Evolutionary conservation across 768 basidiomycete genomes (phyloP).

Genomic region (Pilatotrama ljubarskyi): DNA sequence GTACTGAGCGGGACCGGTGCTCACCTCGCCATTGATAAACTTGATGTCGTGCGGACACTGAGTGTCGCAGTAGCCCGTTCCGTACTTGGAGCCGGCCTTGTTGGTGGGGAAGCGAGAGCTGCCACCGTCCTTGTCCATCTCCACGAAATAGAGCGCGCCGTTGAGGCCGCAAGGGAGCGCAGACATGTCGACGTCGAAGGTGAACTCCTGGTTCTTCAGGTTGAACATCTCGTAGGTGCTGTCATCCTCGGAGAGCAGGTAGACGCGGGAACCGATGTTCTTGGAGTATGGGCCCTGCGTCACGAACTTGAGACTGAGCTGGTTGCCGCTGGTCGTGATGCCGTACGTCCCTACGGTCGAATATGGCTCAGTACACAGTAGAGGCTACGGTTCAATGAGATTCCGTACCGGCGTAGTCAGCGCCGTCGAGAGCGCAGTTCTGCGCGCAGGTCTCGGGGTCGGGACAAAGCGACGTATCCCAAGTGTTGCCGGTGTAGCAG

Average conservation of each 20-base stretch:
- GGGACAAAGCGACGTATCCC: conserved; percentile 53
- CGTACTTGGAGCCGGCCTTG: conserved; percentile 61
- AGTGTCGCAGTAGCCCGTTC: conserved; percentile 66
- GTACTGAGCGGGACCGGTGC: conserved; percentile 10
- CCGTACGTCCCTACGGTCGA: conserved; percentile 32
- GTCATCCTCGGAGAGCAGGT: conserved; percentile 47
- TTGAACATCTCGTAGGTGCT: conserved; percentile 49
- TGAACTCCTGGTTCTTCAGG: conserved; percentile 55
- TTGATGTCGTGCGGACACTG: conserved; percentile 60
- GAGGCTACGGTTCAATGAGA: background rate
- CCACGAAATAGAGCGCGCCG: conserved; percentile 58
- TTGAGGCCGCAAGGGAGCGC: conserved; percentile 59
- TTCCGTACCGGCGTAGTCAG: conserved; percentile 29
- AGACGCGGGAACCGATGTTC: conserved; percentile 42
- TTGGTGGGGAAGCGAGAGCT: conserved; percentile 47
- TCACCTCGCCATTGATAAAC: conserved; percentile 55
- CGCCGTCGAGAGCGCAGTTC: conserved; percentile 37
- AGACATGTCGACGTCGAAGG: conserved; percentile 60
- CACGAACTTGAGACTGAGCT: conserved; percentile 36
- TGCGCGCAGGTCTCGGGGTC: conserved; percentile 47
- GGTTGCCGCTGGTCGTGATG: conserved; percentile 34
- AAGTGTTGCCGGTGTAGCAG: conserved; percentile 57
- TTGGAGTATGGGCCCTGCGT: conserved; percentile 25
- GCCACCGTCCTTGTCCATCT: conserved; percentile 61
- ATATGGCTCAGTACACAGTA: too few species aligned